Evolutionary conservation across 2,329 filamentous ascomycete genomes (phyloP).

Genomic region (Epichloe gansuensis): DNA sequence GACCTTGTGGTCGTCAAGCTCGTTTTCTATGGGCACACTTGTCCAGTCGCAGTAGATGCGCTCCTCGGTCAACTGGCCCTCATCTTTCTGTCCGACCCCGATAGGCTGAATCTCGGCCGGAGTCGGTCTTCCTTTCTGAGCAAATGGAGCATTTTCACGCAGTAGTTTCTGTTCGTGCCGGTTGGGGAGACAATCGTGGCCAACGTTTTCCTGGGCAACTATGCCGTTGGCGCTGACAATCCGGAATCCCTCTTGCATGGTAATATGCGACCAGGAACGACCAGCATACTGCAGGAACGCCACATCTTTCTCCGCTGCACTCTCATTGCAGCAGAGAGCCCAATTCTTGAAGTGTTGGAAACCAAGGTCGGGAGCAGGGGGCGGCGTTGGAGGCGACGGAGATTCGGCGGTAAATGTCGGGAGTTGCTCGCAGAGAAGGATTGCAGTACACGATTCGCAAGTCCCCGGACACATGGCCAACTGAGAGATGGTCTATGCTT

Average conservation of each 20-base stretch:
- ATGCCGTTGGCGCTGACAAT: constrained; percentile 11
- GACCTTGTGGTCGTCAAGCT: constrained; percentile 19
- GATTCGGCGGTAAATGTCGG: constrained; percentile 2
- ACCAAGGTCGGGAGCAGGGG: not conserved
- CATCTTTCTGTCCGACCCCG: constrained; percentile 10
- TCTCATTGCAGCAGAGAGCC: not conserved
- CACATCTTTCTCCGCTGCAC: not conserved
- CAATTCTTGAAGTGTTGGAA: constrained; percentile 5
- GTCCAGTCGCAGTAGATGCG: constrained; percentile 5
- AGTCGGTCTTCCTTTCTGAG: not conserved
- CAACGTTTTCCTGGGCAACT: constrained; percentile 9
- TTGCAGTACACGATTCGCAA: constrained; percentile 24
- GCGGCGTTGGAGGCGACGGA: not conserved
- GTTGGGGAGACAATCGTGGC: not conserved
- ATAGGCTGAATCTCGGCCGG: constrained; percentile 1
- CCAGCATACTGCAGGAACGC: constrained; percentile 6
- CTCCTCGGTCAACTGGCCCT: constrained; percentile 16
- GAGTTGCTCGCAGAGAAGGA: constrained; percentile 9
- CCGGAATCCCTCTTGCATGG: not conserved
- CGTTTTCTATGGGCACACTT: constrained; percentile 1
- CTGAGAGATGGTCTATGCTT: constrained; percentile 8
- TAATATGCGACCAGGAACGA: constrained; percentile 5
- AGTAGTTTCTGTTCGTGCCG: not conserved
- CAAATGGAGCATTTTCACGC: not conserved
- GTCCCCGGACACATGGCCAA: constrained; percentile 3